These are phyloP conservation scores for Trichoderma harzianum DNA, from an alignment of 2,329 filamentous ascomycete species.

Conservation along the genomic window DNA sequence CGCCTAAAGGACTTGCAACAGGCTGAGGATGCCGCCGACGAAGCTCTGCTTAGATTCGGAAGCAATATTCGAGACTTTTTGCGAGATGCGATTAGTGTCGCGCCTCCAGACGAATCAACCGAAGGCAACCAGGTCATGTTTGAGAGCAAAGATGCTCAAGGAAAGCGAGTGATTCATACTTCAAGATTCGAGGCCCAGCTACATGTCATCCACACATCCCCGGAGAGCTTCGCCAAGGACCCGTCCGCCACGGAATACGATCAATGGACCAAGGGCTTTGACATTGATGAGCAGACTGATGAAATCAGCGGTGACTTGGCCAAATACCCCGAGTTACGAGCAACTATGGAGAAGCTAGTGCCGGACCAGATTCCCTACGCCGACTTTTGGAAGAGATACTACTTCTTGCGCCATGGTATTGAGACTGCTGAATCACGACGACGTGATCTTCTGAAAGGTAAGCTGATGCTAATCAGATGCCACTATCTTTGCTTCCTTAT, in stretches of 20 bases:
- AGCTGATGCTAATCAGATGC: not conserved
- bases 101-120: slow-evolving; percentile 61
- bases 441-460: slow-evolving; percentile 88
- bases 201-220: slow-evolving; percentile 86
- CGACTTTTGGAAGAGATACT: slow-evolving; percentile 92
- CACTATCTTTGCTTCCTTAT: not conserved
- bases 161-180: slow-evolving; percentile 90
- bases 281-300: slow-evolving; percentile 79
- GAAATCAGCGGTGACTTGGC: slow-evolving; percentile 79
- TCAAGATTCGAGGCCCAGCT: slow-evolving; percentile 93
- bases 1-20: slow-evolving; percentile 84
- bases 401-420: slow-evolving; percentile 88
- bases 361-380: slow-evolving; percentile 86
- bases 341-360: slow-evolving; percentile 94
- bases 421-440: slow-evolving; percentile 88
- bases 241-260: slow-evolving; percentile 72
- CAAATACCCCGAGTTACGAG: slow-evolving; percentile 78
- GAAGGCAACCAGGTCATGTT: slow-evolving; percentile 70
- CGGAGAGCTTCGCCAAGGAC: slow-evolving; percentile 79
- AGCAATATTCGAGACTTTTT: slow-evolving; percentile 86
- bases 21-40: slow-evolving; percentile 93
- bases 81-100: slow-evolving; percentile 83
- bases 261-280: slow-evolving; percentile 69
- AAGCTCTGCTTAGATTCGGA: slow-evolving; percentile 88
- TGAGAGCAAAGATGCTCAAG: slow-evolving; percentile 85